A percentile compares a stretch with the other conserved stretches of the same genome.
Evolutionary conservation across 805 yeast species (phyloP).

Genomic region (Wickerhamomyces canadensis): DNA sequence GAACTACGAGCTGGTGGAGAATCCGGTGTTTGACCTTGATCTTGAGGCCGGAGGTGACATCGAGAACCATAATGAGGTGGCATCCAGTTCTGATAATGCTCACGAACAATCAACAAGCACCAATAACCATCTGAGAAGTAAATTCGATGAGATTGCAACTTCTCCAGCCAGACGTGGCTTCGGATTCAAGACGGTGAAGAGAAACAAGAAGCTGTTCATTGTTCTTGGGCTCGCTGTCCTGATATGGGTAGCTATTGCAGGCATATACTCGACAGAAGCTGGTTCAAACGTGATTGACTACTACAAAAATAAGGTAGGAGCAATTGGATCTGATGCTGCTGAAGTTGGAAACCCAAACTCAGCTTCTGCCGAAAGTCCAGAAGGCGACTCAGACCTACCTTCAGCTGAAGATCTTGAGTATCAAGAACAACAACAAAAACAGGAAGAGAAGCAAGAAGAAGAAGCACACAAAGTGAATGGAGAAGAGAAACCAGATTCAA

Average conservation of each 20-base stretch:
- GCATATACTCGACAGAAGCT: constrained; percentile 10
- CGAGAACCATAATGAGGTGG: background rate
- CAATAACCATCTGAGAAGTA: constrained; percentile 7
- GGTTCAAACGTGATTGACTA: constrained; percentile 16
- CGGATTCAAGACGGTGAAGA: constrained; percentile 1
- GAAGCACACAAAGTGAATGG: too few relatives aligned
- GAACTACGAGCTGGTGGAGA: constrained; percentile 17
- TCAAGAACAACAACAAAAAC: too few relatives aligned
- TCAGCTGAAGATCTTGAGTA: too few relatives aligned
- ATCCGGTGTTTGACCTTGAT: constrained; percentile 9
- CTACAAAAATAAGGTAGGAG: constrained; percentile 15
- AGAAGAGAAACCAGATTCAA: too few relatives aligned
- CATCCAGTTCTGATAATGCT: background rate
- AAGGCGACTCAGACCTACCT: too few relatives aligned
- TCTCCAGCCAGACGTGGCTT: background rate
- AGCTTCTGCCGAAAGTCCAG: too few relatives aligned
- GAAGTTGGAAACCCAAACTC: constrained; percentile 8
- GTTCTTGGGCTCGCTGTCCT: constrained; percentile 7
- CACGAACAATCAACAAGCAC: constrained; percentile 1
- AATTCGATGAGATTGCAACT: constrained; percentile 12
- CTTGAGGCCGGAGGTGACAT: background rate
- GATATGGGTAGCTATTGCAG: constrained; percentile 15
- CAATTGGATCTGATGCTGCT: constrained; percentile 3
- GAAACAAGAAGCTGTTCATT: constrained; percentile 12
- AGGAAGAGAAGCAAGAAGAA: background rate